These are phyloP conservation scores for Talaromyces sp. DNA, from an alignment of 2,329 filamentous ascomycete genomes.

Conservation along the genomic window DNA sequence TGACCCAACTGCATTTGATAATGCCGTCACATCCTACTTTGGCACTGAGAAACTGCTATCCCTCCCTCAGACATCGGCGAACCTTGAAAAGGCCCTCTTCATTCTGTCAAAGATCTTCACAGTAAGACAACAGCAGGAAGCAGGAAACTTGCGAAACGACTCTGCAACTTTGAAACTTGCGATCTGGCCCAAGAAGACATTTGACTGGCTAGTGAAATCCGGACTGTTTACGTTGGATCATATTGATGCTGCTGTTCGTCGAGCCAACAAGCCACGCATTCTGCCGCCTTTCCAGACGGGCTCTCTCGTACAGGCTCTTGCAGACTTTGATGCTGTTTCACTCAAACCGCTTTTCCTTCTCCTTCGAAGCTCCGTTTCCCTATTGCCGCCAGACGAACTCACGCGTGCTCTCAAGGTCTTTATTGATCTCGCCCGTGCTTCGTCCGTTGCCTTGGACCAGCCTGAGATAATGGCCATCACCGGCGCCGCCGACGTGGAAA, in stretches of 20 bases:
- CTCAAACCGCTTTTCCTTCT: slow-evolving; percentile 33
- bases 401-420: slow-evolving; percentile 36
- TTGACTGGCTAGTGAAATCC: slow-evolving; percentile 37
- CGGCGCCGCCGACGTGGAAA: slow-evolving; percentile 19
- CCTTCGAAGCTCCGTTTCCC: slow-evolving; percentile 29
- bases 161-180: slow-evolving; percentile 25
- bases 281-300: slow-evolving; percentile 34
- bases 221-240: slow-evolving; percentile 36
- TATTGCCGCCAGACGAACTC: slow-evolving; percentile 34
- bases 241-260: slow-evolving; percentile 37
- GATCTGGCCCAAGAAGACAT: slow-evolving; percentile 35
- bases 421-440: slow-evolving; percentile 33
- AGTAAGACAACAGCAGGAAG: slow-evolving; percentile 16
- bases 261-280: slow-evolving; percentile 28
- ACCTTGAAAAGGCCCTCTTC: slow-evolving; percentile 33
- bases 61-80: slow-evolving; percentile 24
- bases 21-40: slow-evolving; percentile 28
- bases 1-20: slow-evolving; percentile 30
- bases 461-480: slow-evolving; percentile 27
- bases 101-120: slow-evolving; percentile 37
- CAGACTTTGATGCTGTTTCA: slow-evolving; percentile 34
- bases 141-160: slow-evolving; percentile 22
- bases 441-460: slow-evolving; percentile 29
- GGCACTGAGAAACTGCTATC: slow-evolving; percentile 22
- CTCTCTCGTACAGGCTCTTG: slow-evolving; percentile 36